A percentile compares a stretch with the other conserved stretches of the same genome.
These are phyloP conservation scores for Lactarius indigo DNA, from an alignment of 768 basidiomycete species.

Conservation along the genomic window DNA sequence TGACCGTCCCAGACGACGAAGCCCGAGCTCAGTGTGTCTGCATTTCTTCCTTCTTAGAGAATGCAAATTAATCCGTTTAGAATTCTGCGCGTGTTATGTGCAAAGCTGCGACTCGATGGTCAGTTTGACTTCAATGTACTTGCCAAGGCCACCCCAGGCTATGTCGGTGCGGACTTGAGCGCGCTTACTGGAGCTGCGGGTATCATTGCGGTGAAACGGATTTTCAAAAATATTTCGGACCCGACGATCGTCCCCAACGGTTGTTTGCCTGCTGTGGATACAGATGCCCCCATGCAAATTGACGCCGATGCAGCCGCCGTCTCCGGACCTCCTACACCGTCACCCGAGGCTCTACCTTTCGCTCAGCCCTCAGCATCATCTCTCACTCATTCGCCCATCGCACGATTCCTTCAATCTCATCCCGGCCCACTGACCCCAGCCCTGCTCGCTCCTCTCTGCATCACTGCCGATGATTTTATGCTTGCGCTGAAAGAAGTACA, in stretches of 20 bases:
- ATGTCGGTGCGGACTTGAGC: slow-evolving; percentile 92
- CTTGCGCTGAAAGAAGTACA: slow-evolving; percentile 85
- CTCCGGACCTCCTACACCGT: slow-evolving; percentile 5
- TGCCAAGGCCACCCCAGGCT: slow-evolving; percentile 94
- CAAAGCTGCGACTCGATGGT: slow-evolving; percentile 79
- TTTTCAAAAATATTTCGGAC: slow-evolving; percentile 71
- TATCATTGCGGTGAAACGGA: slow-evolving; percentile 93
- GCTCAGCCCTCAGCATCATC: slow-evolving; percentile 39
- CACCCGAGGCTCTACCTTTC: slow-evolving; percentile 29
- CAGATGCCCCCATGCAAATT: slow-evolving; percentile 38
- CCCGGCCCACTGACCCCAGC: slow-evolving; percentile 72
- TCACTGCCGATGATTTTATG: slow-evolving; percentile 77
- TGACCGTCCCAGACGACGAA: slow-evolving; percentile 93
- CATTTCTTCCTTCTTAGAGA: not conserved
- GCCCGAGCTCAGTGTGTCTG: slow-evolving; percentile 78
- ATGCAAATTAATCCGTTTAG: slow-evolving; percentile 38
- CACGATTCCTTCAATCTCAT: slow-evolving; percentile 85
- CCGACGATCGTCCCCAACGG: slow-evolving; percentile 53
- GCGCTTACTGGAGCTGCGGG: slow-evolving; percentile 92
- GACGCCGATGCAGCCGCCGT: slow-evolving; percentile 28
- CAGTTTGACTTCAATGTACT: slow-evolving; percentile 83
- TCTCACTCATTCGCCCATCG: slow-evolving; percentile 57
- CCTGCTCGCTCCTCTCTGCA: slow-evolving; percentile 78
- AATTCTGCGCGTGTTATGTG: slow-evolving; percentile 81
- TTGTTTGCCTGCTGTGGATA: slow-evolving; percentile 27